Base-by-base conservation (phyloP, 75 land plant genomes). In the Picea sitchensis region DNA sequence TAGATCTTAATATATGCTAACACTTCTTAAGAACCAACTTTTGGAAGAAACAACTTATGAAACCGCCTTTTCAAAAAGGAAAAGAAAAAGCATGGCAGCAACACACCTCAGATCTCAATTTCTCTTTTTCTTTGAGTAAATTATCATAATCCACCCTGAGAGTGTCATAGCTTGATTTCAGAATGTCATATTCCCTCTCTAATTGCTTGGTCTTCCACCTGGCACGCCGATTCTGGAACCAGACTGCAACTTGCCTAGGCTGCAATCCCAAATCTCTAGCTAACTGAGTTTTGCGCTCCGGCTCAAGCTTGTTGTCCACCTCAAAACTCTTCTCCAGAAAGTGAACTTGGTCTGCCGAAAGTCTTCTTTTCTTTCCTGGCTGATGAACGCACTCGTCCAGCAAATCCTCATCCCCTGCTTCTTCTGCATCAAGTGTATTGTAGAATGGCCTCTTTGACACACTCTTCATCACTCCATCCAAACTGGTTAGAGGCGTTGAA, bases 211-310 rank as follows among this genome's bases (percentile, higher is more conserved):
- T 20, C 9, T 62, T 62, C 64, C 64, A 21, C 23, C 23, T 62
- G 64, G 64, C 64, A 20, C 20, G 64, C 64, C 64, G 20, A 21
- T 62, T 62, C 64, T 62, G 64, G 64, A 62, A 62, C 64, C 64
- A 62, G 23, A 62, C 64, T 20, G 64, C 23, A 62, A 62, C 64
- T 21, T 62, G 64, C 64, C 64, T 62, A 21, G 64, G 64, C 64
- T 62, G 64, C 64, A 62, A 62, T 62, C 64, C 64, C 64, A 62
- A 21, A 62, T 62, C 64, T 62, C 64, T 62, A 21, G 64, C 64
- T 20, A 62, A 21, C 23, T 62, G 64, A 62, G 64, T 62, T 62
- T 62, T 62, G 21, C 64, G 20, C 64, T 62, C 64, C 20, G 64
- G 64, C 64, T 62, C 64, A 18, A 62, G 64, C 21, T 62, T 62